A percentile compares a stretch with the other conserved stretches of the same genome.
phyloP scores from a whole-genome alignment of 768 basidiomycete genomes.

The Mycena rosella region DNA sequence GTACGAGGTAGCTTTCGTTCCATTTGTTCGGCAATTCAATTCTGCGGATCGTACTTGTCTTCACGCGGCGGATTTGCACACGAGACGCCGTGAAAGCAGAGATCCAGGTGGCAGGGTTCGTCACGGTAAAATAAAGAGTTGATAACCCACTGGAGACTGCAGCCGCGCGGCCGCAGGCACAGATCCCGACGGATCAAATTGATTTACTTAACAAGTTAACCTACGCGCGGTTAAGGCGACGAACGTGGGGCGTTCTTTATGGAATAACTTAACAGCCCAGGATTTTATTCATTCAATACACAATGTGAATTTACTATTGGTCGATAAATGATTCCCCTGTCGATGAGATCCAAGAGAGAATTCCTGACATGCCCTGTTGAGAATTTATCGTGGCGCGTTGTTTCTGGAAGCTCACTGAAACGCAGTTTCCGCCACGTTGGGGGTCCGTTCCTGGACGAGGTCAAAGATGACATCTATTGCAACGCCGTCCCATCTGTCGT shows the following conservation, averaged over 20 bases:
- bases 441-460: neutral
- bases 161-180: too few relatives aligned
- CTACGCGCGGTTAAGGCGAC: too few relatives aligned
- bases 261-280: neutral
- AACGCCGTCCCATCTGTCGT: neutral
- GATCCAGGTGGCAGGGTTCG: too few relatives aligned
- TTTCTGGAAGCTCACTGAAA: conserved; percentile 1
- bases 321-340: conserved; percentile 3
- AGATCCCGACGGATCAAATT: neutral
- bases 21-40: conserved; percentile 3
- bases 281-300: conserved; percentile 1
- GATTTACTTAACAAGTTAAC: conserved; percentile 5
- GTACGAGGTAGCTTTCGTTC: conserved; percentile 24
- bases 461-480: neutral
- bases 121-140: too few relatives aligned
- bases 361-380: neutral
- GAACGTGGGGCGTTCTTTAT: too few relatives aligned
- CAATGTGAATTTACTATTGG: conserved; percentile 12
- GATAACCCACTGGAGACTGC: too few relatives aligned
- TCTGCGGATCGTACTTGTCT: too few relatives aligned
- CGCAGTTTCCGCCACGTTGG: neutral
- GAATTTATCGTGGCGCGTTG: neutral
- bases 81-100: too few relatives aligned
- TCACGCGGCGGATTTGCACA: too few relatives aligned
- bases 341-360: neutral